Evolutionary conservation across 345 rosid genomes (phyloP).

Genomic region (Punica granatum): DNA sequence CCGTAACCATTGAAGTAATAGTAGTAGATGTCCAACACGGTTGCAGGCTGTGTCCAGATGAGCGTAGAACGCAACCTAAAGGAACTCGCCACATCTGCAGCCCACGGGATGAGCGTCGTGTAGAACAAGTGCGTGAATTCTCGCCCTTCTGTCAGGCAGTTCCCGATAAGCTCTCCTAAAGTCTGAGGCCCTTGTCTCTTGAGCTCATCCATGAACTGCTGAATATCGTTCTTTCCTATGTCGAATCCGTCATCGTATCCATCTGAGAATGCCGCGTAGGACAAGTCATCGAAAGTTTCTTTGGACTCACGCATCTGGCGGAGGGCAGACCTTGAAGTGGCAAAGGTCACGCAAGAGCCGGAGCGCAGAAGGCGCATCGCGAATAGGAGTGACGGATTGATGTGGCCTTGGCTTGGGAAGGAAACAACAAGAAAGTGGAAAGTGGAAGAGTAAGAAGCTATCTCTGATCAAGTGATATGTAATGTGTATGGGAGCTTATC

Average conservation of each 20-base stretch:
- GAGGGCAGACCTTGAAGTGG: slow-evolving; percentile 25
- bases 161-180: slow-evolving; percentile 15
- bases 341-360: slow-evolving; percentile 41
- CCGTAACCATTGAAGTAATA: slow-evolving; percentile 37
- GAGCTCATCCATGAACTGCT: slow-evolving; percentile 9
- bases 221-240: slow-evolving; percentile 11
- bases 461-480: too few relatives aligned
- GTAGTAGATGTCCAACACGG: slow-evolving; percentile 47
- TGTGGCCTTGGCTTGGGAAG: slow-evolving; percentile 44
- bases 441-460: not conserved
- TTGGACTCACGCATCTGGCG: slow-evolving; percentile 32
- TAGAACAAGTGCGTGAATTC: slow-evolving; percentile 15
- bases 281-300: slow-evolving; percentile 20
- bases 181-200: slow-evolving; percentile 8
- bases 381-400: slow-evolving; percentile 44
- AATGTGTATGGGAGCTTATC: too few relatives aligned
- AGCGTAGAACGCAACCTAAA: slow-evolving; percentile 24
- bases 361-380: slow-evolving; percentile 42
- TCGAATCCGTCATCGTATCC: slow-evolving; percentile 49
- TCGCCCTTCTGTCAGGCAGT: not conserved
- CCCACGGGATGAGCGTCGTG: slow-evolving; percentile 27
- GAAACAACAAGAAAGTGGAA: slow-evolving; percentile 34
- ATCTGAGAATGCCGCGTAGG: slow-evolving; percentile 38
- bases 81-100: slow-evolving; percentile 34
- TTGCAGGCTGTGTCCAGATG: slow-evolving; percentile 65